Evolutionary conservation across 164 flowering plant genomes (phyloP).

Genomic region (Annona cherimola): DNA sequence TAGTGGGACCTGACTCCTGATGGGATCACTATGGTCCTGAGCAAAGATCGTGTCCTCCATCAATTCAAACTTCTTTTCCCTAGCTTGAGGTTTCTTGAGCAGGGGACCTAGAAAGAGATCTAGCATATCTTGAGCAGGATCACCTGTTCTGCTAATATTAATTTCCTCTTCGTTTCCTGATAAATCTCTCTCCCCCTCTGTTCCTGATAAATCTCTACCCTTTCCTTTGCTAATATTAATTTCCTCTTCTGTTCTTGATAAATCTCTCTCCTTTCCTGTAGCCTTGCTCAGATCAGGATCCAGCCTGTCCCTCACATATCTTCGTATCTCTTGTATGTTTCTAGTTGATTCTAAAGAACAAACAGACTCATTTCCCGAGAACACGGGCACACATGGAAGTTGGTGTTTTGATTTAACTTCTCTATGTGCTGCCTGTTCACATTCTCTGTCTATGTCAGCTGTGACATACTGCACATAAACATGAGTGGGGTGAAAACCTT

Average conservation of each 20-base stretch:
- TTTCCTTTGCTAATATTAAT: too few relatives aligned
- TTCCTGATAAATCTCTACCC: slow-evolving; percentile 2
- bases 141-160: slow-evolving; percentile 27
- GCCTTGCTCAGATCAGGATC: too few relatives aligned
- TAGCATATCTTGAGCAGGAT: slow-evolving; percentile 64
- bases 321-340: slow-evolving; percentile 4
- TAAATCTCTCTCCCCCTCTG: slow-evolving; percentile 6
- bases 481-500: background rate
- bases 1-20: slow-evolving; percentile 15
- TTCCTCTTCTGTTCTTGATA: slow-evolving; percentile 1
- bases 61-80: slow-evolving; percentile 22
- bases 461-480: slow-evolving; percentile 42
- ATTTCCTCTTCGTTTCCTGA: slow-evolving; percentile 6
- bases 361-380: slow-evolving; percentile 15
- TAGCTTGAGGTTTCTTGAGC: slow-evolving; percentile 33
- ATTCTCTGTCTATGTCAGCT: slow-evolving; percentile 25
- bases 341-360: slow-evolving; percentile 9
- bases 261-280: background rate
- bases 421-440: slow-evolving; percentile 5
- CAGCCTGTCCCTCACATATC: too few relatives aligned
- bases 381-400: slow-evolving; percentile 4
- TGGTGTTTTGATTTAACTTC: slow-evolving; percentile 14
- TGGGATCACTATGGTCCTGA: slow-evolving; percentile 9
- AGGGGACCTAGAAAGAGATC: slow-evolving; percentile 60
- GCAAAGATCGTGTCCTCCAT: slow-evolving; percentile 10